Percentiles rank a stretch among this genome's conserved stretches.
These are phyloP conservation scores for Cladosporium sp. DNA, from an alignment of 2,329 filamentous ascomycete species.

Conservation along the genomic window DNA sequence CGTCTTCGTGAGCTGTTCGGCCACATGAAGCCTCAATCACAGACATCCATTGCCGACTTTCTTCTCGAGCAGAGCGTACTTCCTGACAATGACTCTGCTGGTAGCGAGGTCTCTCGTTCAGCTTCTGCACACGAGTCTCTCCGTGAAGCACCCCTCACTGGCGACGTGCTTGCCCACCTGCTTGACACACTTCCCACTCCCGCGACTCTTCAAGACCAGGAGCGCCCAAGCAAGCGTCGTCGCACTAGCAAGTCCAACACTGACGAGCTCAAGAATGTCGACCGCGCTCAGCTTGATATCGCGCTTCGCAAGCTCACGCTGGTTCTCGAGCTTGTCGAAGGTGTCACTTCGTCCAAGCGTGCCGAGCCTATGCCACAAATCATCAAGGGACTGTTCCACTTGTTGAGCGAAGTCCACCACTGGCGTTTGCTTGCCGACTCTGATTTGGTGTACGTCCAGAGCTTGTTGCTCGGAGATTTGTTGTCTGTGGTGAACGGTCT, in stretches of 20 bases:
- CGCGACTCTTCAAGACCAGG: slow-evolving; percentile 70
- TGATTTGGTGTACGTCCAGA: slow-evolving; percentile 87
- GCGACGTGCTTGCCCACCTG: slow-evolving; percentile 70
- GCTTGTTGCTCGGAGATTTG: slow-evolving; percentile 78
- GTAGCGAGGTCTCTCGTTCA: slow-evolving; percentile 36
- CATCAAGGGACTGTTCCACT: slow-evolving; percentile 76
- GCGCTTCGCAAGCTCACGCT: slow-evolving; percentile 78
- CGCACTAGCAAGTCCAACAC: slow-evolving; percentile 64
- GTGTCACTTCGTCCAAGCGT: slow-evolving; percentile 60
- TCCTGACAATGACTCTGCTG: not conserved
- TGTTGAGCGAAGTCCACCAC: slow-evolving; percentile 83
- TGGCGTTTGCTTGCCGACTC: slow-evolving; percentile 79
- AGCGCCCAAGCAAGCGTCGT: slow-evolving; percentile 75
- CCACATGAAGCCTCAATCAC: slow-evolving; percentile 65
- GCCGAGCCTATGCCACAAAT: slow-evolving; percentile 71
- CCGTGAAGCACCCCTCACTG: slow-evolving; percentile 71
- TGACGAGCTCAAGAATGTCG: slow-evolving; percentile 64
- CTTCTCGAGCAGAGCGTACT: slow-evolving; percentile 59
- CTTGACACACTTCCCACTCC: slow-evolving; percentile 73
- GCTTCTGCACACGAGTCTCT: slow-evolving; percentile 72
- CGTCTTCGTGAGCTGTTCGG: slow-evolving; percentile 74
- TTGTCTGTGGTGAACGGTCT: slow-evolving; percentile 80
- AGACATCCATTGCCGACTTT: slow-evolving; percentile 61
- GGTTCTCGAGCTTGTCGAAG: slow-evolving; percentile 84
- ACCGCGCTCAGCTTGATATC: slow-evolving; percentile 65